Base-by-base conservation (phyloP, 139 green algal genomes). In the Chlamydomonas incerta region DNA sequence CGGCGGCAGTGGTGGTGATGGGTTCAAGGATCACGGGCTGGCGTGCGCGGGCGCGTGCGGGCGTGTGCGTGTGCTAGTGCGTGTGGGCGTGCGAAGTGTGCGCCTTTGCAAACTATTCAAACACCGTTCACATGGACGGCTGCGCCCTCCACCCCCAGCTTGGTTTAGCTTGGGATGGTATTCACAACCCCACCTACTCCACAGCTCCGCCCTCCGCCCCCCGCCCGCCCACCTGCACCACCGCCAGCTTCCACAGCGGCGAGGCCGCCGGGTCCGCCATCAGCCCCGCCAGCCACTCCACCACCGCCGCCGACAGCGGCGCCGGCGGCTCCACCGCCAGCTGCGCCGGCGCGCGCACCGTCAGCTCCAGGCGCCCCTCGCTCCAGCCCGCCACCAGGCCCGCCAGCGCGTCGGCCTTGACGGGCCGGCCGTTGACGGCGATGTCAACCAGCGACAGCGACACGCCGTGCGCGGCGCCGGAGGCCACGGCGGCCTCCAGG, bases 241-340 rank as follows among this genome's bases (percentile, higher is more conserved):
- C 72, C 8, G 72, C 65, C 58, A 92, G 74, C 81, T 90, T 90
- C 83, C 86, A 92, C 47, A 92, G 85, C n/a, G 80, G 50, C n/a
- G 66, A 68, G 0, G 55, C 47, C 21, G 24, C 33, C 15, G 66
- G 34, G 60, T 85, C 74, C 2, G 29, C 41, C 65, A 91, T 63
- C 37, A 80, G 70, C 2, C 31, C 55, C 17, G 81, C 50, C 83
- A 91, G 80, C 88, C 88, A 91, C 9, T 72, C 62, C 3, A 82
- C 71, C n/a, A 84, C 76, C 35, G 52, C 31, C 10, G 52, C 29
- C 15, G 65, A 46, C 24, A 88, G 60, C 17, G 82, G 31, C 5
- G 60, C 35, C 17, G 74, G 67, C 9, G 82, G 70, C 35, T 79
- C 60, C 26, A 55, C 18, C 1, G 82, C 75, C 46, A 91, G 68